phyloP scores from a whole-genome alignment of 2,329 filamentous ascomycete genomes.

The Exophiala dermatitidis region DNA sequence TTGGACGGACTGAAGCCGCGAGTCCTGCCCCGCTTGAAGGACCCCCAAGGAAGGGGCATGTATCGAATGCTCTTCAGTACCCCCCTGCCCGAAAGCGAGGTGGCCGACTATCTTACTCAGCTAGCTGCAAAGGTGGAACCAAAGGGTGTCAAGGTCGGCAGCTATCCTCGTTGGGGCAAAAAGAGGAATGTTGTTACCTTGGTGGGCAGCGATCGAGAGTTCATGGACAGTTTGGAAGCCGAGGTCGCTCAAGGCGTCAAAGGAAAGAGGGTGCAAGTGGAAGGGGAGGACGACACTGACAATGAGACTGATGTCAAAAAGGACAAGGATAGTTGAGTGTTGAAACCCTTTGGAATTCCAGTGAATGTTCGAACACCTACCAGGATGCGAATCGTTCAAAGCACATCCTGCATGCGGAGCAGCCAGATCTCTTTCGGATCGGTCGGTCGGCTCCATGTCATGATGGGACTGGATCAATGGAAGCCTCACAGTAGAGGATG shows the following conservation, averaged over 20 bases:
- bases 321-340: conserved; percentile 19
- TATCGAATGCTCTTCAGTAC: conserved; percentile 77
- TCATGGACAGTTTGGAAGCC: conserved; percentile 67
- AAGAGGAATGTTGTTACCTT: conserved; percentile 82
- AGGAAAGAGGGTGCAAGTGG: conserved; percentile 60
- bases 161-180: conserved; percentile 89
- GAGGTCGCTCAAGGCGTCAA: conserved; percentile 73
- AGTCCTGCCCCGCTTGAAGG: conserved; percentile 62
- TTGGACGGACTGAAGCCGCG: conserved; percentile 67
- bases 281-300: conserved; percentile 60
- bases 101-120: conserved; percentile 75
- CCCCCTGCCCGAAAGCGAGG: conserved; percentile 74
- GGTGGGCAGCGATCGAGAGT: conserved; percentile 66
- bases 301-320: conserved; percentile 26
- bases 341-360: not conserved
- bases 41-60: conserved; percentile 76
- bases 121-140: conserved; percentile 66
- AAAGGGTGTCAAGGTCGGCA: conserved; percentile 84
- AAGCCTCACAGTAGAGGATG: too few species aligned
- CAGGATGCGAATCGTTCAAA: too few species aligned
- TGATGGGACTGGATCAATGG: too few species aligned
- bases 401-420: too few species aligned
- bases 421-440: too few species aligned
- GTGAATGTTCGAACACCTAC: too few species aligned
- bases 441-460: too few species aligned